These are phyloP conservation scores for Akanthomyces lecanii DNA, from an alignment of 2,329 filamentous ascomycete species.

Conservation along the genomic window DNA sequence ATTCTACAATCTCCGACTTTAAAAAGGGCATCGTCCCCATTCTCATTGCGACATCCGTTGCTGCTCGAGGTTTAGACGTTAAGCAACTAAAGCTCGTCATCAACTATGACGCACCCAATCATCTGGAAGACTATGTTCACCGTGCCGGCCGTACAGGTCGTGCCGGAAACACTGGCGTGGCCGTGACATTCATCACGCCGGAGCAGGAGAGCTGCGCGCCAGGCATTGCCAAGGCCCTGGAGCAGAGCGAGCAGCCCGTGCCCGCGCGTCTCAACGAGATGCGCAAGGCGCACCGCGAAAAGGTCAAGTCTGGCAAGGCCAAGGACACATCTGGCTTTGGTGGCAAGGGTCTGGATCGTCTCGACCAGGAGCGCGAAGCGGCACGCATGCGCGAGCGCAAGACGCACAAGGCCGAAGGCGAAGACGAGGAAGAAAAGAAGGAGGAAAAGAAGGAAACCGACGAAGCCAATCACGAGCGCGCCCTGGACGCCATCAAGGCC, in stretches of 20 bases:
- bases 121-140: constrained; percentile 95
- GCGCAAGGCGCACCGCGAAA: constrained; percentile 73
- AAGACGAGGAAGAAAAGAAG: constrained; percentile 77
- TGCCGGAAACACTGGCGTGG: constrained; percentile 90
- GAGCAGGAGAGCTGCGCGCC: constrained; percentile 88
- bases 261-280: constrained; percentile 65
- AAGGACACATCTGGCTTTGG: constrained; percentile 89
- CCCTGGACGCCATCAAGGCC: constrained; percentile 60
- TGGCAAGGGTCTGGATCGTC: constrained; percentile 85
- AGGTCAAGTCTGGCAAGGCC: constrained; percentile 87
- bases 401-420: constrained; percentile 82
- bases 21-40: constrained; percentile 87
- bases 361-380: constrained; percentile 87
- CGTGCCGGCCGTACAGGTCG: constrained; percentile 89
- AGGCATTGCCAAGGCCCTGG: constrained; percentile 86
- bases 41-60: constrained; percentile 90
- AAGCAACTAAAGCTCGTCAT: constrained; percentile 94
- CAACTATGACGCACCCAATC: constrained; percentile 91
- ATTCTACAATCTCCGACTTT: constrained; percentile 89
- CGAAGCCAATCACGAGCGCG: constrained; percentile 65
- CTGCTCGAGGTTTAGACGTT: constrained; percentile 90
- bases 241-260: constrained; percentile 80
- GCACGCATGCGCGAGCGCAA: constrained; percentile 82
- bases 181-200: constrained; percentile 88
- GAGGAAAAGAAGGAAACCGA: constrained; percentile 66